Conservation (phyloP, 768 basidiomycete species). For the Trametes coccinea region DNA sequence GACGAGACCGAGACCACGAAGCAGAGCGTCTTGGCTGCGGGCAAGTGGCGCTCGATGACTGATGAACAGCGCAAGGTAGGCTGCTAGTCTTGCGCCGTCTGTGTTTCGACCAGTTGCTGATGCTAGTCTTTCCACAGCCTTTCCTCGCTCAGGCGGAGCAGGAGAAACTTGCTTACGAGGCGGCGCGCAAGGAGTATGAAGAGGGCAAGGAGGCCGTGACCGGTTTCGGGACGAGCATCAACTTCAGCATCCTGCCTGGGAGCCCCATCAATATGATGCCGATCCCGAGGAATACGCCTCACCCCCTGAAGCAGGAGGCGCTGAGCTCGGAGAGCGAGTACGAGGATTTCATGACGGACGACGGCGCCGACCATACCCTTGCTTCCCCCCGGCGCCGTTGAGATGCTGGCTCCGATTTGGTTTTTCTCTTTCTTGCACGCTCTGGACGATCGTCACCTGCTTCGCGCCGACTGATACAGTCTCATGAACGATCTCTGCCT, state of each 20-base stretch:
- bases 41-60: conserved; percentile 90
- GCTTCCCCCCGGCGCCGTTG: conserved; percentile 21
- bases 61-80: conserved; percentile 90
- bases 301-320: conserved; percentile 56
- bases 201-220: conserved; percentile 81
- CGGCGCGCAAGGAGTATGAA: conserved; percentile 83
- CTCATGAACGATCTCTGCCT: conserved; percentile 14
- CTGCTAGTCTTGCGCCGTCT: conserved; percentile 5
- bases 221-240: conserved; percentile 70
- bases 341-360: conserved; percentile 36
- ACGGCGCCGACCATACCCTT: conserved; percentile 25
- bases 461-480: conserved; percentile 1
- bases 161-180: conserved; percentile 93
- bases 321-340: conserved; percentile 71
- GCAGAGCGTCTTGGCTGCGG: conserved; percentile 91
- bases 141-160: conserved; percentile 92
- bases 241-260: conserved; percentile 75
- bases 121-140: conserved; percentile 51
- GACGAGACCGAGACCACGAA: conserved; percentile 92
- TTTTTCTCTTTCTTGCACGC: conserved; percentile 8
- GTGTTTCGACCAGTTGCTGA: conserved; percentile 12
- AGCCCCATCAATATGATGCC: conserved; percentile 52
- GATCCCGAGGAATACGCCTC: conserved; percentile 39
- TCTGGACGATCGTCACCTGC: conserved; percentile 14
- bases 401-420: conserved; percentile 11